phyloP scores from a whole-genome alignment of 495 filamentous ascomycete species.

The Hypoxylon cercidicola region DNA sequence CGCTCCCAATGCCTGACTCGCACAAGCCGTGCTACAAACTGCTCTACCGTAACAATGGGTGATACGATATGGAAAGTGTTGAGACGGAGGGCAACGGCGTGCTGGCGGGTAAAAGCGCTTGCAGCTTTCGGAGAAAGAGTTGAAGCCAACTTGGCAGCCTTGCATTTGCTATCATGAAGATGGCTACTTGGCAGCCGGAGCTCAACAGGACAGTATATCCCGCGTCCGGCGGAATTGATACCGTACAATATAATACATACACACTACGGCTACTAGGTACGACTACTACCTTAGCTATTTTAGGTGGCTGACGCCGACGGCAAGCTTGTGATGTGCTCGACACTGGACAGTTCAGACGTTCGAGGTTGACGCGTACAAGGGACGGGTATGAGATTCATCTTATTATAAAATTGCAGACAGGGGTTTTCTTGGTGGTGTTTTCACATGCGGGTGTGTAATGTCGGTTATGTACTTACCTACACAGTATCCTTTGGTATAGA shows the following conservation, averaged over 20 bases:
- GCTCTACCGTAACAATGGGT: background rate
- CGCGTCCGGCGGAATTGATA: background rate
- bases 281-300: background rate
- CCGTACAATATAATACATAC: background rate
- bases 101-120: constrained; percentile 26
- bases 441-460: constrained; percentile 39
- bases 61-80: background rate
- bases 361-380: constrained; percentile 39
- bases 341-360: constrained; percentile 14
- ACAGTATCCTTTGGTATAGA: constrained; percentile 25
- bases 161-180: constrained; percentile 16
- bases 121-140: background rate
- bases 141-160: constrained; percentile 10
- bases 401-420: constrained; percentile 42
- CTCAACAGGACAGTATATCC: background rate
- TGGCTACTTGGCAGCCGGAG: constrained; percentile 3
- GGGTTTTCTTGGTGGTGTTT: constrained; percentile 37
- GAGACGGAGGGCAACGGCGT: background rate
- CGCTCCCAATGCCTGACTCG: constrained; percentile 33
- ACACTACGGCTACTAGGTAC: constrained; percentile 1
- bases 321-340: constrained; percentile 30
- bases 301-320: constrained; percentile 9
- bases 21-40: background rate
- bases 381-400: constrained; percentile 43
- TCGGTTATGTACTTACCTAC: constrained; percentile 28